Base-by-base conservation (phyloP, 2,329 filamentous ascomycete genomes). In the Monascus ruber region DNA sequence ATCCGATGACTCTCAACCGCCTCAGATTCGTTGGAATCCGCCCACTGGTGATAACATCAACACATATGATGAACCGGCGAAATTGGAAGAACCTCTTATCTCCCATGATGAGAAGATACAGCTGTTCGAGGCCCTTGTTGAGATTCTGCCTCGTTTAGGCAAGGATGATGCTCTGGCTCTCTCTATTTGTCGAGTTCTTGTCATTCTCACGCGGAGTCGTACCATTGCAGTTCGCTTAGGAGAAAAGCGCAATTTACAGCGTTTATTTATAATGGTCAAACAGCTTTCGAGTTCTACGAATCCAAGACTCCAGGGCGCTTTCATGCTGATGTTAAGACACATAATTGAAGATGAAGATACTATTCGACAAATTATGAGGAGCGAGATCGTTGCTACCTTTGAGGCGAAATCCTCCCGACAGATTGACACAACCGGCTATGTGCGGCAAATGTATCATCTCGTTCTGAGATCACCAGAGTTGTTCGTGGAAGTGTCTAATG, bases 311-410 rank as follows among this genome's bases (percentile, higher is more conserved):
- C 76, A 81, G 45, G 73, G 74, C 45, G 74, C 82, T 41, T 82
- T 94, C 52, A 81, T 96, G 74, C 75, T 89, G 8, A 81, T 95
- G 38, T 68, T 98, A 33, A 81, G 93, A 32, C 91, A 98, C 55
- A 81, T 98, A 47, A 77, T 96, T 39, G 91, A 98, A 62, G 93
- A 98, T 54, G 86, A 94, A 36, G 81, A 87, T 11, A 91, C 83
- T 2, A 74, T 96, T 43, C 85, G 84, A 48, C 85, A 95, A 56
- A 81, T 94, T 43, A 95, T 98, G 83, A 76, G 82, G 37, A 83
- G 81, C 26, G 89, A 96, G 57, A 93, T 98, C 51, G 78, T 80
- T 47, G 68, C 76, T n/a, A 79, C 77, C 52, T 85, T 95, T 48
- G 79, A 85, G 39, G 71, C 57, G 41, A 72, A 60, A 60, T 71